Conservation (phyloP, 371 early-diverging fungal genomes). For the Syncephalastrum contaminatum region DNA sequence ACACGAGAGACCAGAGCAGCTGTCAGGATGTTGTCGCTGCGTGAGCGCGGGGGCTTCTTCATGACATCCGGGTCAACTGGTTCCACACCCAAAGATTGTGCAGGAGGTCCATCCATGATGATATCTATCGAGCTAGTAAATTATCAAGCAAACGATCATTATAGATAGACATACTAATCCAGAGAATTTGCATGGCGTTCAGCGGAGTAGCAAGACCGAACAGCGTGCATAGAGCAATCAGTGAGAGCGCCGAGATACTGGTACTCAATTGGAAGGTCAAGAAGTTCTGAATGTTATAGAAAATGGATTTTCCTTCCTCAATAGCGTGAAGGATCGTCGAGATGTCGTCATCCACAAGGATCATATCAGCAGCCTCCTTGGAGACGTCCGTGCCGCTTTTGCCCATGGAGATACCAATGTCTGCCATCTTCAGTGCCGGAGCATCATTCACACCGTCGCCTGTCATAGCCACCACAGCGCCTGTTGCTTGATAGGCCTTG, state of each 20-base stretch:
- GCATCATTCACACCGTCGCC: constrained; percentile 99
- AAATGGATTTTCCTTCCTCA: constrained; percentile 92
- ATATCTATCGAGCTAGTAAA: constrained; percentile 56
- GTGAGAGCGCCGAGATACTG: constrained; percentile 77
- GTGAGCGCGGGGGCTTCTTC: constrained; percentile 78
- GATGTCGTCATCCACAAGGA: constrained; percentile 87
- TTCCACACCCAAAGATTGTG: constrained; percentile 89
- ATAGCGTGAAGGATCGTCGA: constrained; percentile 82
- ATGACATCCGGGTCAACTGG: constrained; percentile 82
- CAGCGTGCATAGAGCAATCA: constrained; percentile 86
- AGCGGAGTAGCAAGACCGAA: constrained; percentile 89
- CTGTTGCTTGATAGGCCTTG: constrained; percentile 71
- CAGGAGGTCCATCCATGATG: constrained; percentile 92
- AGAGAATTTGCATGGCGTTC: constrained; percentile 97
- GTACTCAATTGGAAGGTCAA: constrained; percentile 89
- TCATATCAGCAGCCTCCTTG: constrained; percentile 92
- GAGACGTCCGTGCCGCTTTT: constrained; percentile 88
- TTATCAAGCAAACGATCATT: neutral
- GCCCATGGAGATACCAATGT: constrained; percentile 93
- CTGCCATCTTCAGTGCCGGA: constrained; percentile 85
- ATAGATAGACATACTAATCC: constrained; percentile 77
- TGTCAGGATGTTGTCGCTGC: constrained; percentile 76
- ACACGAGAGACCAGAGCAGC: constrained; percentile 74
- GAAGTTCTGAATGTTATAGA: constrained; percentile 92
- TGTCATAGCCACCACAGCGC: constrained; percentile 83